phyloP scores from a whole-genome alignment of 75 land plant genomes.

The Cupressus sempervirens region DNA sequence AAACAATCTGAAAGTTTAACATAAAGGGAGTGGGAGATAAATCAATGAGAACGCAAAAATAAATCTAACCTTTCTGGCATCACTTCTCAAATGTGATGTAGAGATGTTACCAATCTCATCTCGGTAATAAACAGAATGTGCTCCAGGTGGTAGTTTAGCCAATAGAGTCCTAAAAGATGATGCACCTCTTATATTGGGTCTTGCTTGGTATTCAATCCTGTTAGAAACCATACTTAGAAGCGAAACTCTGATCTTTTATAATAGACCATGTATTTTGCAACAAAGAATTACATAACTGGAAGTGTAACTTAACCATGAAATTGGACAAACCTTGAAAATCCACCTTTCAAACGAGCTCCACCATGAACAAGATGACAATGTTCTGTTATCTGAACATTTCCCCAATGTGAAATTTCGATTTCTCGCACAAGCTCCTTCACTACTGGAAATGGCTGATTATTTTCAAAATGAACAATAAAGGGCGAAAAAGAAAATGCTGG shows the following conservation, averaged over 20 bases:
- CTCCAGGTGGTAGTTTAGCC: constrained; percentile 84
- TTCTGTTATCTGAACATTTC: constrained; percentile 86
- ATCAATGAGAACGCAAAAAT: neutral
- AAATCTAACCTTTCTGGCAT: constrained; percentile 54
- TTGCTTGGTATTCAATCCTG: constrained; percentile 90
- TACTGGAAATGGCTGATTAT: constrained; percentile 85
- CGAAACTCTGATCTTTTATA: neutral
- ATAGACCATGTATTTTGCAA: neutral
- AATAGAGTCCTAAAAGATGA: constrained; percentile 70
- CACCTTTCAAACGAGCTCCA: constrained; percentile 84
- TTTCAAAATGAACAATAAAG: constrained; percentile 75
- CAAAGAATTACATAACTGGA: neutral
- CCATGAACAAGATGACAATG: constrained; percentile 71
- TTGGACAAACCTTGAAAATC: constrained; percentile 80
- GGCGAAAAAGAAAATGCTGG: constrained; percentile 51
- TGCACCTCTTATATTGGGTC: constrained; percentile 51
- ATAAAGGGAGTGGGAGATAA: neutral
- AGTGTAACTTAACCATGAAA: neutral
- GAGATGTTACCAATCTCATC: constrained; percentile 99
- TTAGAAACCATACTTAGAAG: constrained; percentile 11
- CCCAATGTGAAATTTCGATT: constrained; percentile 98
- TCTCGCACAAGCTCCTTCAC: constrained; percentile 74
- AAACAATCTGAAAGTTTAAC: neutral
- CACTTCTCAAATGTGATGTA: constrained; percentile 80
- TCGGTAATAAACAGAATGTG: constrained; percentile 92